Conservation (phyloP, 2,329 filamentous ascomycete species). For the Samsoniella hepiali region DNA sequence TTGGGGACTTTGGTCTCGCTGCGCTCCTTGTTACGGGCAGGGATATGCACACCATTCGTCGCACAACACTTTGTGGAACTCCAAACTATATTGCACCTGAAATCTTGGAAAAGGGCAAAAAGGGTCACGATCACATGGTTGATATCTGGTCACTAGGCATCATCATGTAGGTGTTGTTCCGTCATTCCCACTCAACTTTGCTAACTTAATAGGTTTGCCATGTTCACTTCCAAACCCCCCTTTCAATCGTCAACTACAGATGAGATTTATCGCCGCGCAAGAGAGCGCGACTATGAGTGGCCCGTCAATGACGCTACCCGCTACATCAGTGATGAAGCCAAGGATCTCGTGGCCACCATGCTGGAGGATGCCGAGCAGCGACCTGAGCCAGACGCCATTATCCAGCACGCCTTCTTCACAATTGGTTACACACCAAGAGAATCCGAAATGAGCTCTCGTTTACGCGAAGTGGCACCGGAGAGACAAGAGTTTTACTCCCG, state of each 20-base stretch:
- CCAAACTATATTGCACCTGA: constrained; percentile 98
- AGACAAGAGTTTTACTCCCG: constrained; percentile 56
- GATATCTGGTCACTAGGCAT: constrained; percentile 98
- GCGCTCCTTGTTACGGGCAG: constrained; percentile 87
- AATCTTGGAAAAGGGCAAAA: constrained; percentile 88
- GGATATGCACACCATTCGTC: constrained; percentile 77
- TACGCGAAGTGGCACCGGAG: constrained; percentile 57
- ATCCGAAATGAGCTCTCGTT: constrained; percentile 55
- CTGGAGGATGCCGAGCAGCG: constrained; percentile 72
- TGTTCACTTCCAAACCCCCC: constrained; percentile 92
- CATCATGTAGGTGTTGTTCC: constrained; percentile 67
- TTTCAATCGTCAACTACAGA: constrained; percentile 91
- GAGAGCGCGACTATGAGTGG: constrained; percentile 76
- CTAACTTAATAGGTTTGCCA: constrained; percentile 66
- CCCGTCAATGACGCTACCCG: constrained; percentile 65
- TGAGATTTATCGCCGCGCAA: constrained; percentile 73
- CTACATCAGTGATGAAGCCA: constrained; percentile 70
- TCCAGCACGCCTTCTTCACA: constrained; percentile 76
- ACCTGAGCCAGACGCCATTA: constrained; percentile 73
- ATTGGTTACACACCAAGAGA: constrained; percentile 67
- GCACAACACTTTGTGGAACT: constrained; percentile 93
- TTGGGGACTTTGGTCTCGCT: constrained; percentile 94
- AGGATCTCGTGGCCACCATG: constrained; percentile 73
- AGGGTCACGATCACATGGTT: constrained; percentile 95
- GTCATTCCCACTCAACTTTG: neutral